Evolutionary conservation across 306 rosid genomes (phyloP).

Genomic region (Begonia fuchsioides): DNA sequence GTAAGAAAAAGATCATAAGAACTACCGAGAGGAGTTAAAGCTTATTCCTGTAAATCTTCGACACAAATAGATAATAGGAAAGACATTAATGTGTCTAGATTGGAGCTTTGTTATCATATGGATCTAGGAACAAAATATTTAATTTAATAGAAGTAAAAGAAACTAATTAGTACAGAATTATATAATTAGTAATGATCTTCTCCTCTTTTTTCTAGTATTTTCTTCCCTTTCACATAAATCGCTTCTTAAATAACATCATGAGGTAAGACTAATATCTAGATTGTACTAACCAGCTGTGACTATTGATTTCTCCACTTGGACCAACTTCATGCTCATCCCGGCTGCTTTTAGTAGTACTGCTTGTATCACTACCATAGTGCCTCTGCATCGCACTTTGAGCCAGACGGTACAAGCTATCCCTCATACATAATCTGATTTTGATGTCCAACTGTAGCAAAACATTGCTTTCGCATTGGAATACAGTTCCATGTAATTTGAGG

Average conservation of each 20-base stretch:
- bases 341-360: slow-evolving; percentile 42
- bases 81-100: no score
- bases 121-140: no score
- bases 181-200: no score
- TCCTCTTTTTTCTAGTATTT: no score
- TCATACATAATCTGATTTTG: slow-evolving; percentile 52
- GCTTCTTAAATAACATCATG: background rate
- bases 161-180: no score
- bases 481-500: slow-evolving; percentile 19
- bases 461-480: slow-evolving; percentile 32
- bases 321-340: slow-evolving; percentile 36
- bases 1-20: no score
- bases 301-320: slow-evolving; percentile 37
- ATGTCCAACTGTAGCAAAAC: slow-evolving; percentile 67
- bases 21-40: no score
- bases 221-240: background rate
- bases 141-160: no score
- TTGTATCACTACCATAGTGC: slow-evolving; percentile 43
- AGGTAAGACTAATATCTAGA: background rate
- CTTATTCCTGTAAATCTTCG: no score
- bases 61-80: no score
- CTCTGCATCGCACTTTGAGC: slow-evolving; percentile 72
- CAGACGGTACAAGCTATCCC: slow-evolving; percentile 87
- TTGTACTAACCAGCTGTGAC: slow-evolving; percentile 36
- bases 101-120: no score